Base-by-base conservation (phyloP, 371 early-diverging fungal species). In the Syncephalis plumigaleata region DNA sequence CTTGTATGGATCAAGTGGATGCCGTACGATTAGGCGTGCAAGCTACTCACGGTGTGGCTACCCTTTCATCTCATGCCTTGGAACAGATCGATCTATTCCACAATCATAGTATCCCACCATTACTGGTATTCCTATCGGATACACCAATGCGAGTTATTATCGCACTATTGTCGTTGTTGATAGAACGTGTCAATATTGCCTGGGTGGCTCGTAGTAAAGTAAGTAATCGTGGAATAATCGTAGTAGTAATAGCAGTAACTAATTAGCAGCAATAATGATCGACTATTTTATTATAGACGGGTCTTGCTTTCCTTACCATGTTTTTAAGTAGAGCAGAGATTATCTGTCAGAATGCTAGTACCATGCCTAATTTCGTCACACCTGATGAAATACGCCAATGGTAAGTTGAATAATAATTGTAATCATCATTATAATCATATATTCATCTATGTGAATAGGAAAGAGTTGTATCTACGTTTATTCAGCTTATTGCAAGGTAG, bases 261-360 rank as follows among this genome's bases (percentile, higher is more conserved):
- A n/a, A 31, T 31, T 7, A 31, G 11, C 31, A 31, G 11, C 31
- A 31, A 7, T 31, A 31, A 31, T 31, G 7, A 7, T 7, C 4
- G 11, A 7, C 4, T 31, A 31, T 7, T 7, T 11, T 7, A 31
- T 31, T 7, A 4, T 31, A 31, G 31, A 11, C 79, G 39, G 96
- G 91, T 2, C 66, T 93, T 49, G 81, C 82, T 1, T 73, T 92
- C 31, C 66, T 95, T 62, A 89, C 93, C 0, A 71, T 93, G 68
- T 70, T 93, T 23, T 67, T 95, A 47, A 81, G 81, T 17, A 83
- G 94, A 36, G 88, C 90, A 9, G 91, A 89, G 56, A 79, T 85
- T 31, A 61, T 95, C 45, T 85, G 59, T 55, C 84, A 87, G 61
- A 79, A 78, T 7, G 75, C 68, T 21, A 75, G 75, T 21, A 62